phyloP scores from a whole-genome alignment of 1,284 basidiomycete species.

The Leccinum pachyderme region DNA sequence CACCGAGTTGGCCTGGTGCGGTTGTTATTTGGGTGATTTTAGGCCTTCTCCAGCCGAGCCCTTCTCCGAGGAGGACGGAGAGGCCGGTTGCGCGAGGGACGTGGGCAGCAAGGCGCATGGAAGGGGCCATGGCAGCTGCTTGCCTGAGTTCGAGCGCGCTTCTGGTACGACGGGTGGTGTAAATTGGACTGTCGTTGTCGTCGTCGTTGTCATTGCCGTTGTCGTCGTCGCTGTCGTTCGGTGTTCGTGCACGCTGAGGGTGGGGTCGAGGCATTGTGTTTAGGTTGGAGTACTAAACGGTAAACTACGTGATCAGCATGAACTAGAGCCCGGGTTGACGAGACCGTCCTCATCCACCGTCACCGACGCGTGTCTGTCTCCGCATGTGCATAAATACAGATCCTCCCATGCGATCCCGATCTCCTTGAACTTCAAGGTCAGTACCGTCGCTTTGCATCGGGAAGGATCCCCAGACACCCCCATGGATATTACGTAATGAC shows the following conservation, averaged over 20 bases:
- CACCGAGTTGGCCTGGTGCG: slow-evolving; percentile 54
- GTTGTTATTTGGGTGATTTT: slow-evolving; percentile 51
- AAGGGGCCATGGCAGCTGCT: background rate
- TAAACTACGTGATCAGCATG: background rate
- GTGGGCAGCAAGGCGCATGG: slow-evolving; percentile 5
- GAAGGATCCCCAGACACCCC: background rate
- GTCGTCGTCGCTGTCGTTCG: background rate
- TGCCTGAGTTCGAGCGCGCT: slow-evolving; percentile 23
- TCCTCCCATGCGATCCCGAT: background rate
- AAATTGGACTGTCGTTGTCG: slow-evolving; percentile 8
- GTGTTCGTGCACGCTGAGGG: background rate
- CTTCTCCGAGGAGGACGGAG: slow-evolving; percentile 26
- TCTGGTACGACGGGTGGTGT: slow-evolving; percentile 19
- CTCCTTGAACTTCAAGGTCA: background rate
- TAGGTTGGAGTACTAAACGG: background rate
- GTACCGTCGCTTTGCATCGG: background rate
- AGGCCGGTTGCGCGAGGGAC: slow-evolving; percentile 17
- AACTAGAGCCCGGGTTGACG: too few relatives aligned
- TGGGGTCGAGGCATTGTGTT: background rate
- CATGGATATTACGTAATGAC: slow-evolving; percentile 16
- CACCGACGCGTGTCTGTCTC: too few relatives aligned
- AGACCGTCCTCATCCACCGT: too few relatives aligned
- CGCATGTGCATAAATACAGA: background rate
- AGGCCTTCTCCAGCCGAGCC: slow-evolving; percentile 26
- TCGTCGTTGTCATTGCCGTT: background rate